A percentile compares a stretch with the other conserved stretches of the same genome.
phyloP scores from a whole-genome alignment of 192 early-diverging fungal genomes.

The Mycoemilia scoparia region DNA sequence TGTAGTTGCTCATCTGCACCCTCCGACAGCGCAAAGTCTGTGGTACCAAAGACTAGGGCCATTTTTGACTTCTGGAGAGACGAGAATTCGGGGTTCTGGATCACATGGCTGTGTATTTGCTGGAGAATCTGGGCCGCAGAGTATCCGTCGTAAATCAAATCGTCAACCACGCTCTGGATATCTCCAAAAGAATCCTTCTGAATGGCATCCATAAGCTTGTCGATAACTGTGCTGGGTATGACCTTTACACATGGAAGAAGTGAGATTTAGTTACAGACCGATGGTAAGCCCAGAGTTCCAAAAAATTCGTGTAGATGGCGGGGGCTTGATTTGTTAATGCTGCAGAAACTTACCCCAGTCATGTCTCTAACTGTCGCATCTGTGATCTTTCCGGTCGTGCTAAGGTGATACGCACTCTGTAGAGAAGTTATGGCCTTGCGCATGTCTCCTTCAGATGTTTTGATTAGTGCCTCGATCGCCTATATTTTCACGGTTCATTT shows the following conservation, averaged over 20 bases:
- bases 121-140: constrained; percentile 52
- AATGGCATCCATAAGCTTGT: constrained; percentile 38
- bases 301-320: constrained; percentile 17
- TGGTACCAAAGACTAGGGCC: constrained; percentile 37
- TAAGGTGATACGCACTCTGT: constrained; percentile 67
- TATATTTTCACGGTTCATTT: too few relatives aligned
- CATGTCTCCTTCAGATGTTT: constrained; percentile 72
- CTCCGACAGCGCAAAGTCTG: constrained; percentile 59
- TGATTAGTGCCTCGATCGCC: constrained; percentile 46
- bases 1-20: constrained; percentile 86
- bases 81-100: constrained; percentile 38
- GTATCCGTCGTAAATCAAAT: constrained; percentile 49
- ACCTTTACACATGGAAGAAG: too few relatives aligned
- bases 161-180: constrained; percentile 33
- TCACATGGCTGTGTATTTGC: constrained; percentile 52
- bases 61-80: constrained; percentile 59
- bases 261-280: too few relatives aligned
- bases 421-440: constrained; percentile 81
- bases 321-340: too few relatives aligned
- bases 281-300: constrained; percentile 1
- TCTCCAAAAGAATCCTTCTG: constrained; percentile 18
- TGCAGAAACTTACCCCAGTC: constrained; percentile 67
- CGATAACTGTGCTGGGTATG: constrained; percentile 44
- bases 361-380: constrained; percentile 26
- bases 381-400: constrained; percentile 29